Conservation (phyloP, 2,329 filamentous ascomycete species). For the Hypoxylon sp. region DNA sequence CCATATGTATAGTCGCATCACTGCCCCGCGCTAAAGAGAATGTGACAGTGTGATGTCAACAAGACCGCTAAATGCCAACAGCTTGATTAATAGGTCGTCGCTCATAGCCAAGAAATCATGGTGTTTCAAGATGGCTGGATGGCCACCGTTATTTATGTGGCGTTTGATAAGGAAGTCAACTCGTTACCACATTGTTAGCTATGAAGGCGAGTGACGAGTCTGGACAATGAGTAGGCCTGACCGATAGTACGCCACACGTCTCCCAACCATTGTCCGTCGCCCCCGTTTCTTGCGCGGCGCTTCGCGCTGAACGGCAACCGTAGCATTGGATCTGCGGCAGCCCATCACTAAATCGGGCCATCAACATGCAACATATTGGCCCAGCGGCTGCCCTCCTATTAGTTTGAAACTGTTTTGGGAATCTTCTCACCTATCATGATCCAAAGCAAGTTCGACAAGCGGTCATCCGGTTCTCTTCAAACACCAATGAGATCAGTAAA, state of each 20-base stretch:
- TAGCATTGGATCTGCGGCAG: conserved; percentile 9
- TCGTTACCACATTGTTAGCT: conserved; percentile 9
- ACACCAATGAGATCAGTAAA: conserved; percentile 21
- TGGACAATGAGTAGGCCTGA: background rate
- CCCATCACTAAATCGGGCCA: conserved; percentile 4
- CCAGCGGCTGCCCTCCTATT: conserved; percentile 15
- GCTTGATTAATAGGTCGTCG: conserved; percentile 15
- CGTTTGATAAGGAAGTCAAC: background rate
- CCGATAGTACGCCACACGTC: background rate
- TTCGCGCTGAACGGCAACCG: conserved; percentile 9
- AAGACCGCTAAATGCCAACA: conserved; percentile 28
- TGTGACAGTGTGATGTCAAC: conserved; percentile 44
- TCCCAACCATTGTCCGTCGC: conserved; percentile 1
- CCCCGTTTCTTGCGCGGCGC: conserved; percentile 16
- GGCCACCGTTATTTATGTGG: background rate
- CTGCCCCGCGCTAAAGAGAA: conserved; percentile 36
- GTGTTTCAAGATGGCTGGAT: conserved; percentile 6
- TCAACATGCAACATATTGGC: conserved; percentile 19
- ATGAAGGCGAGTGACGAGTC: background rate
- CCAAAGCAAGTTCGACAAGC: conserved; percentile 22
- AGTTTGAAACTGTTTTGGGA: conserved; percentile 28
- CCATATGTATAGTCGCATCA: conserved; percentile 29
- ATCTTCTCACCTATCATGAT: conserved; percentile 23
- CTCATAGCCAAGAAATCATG: conserved; percentile 12
- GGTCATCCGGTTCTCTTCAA: conserved; percentile 23